Base-by-base conservation (phyloP, 495 filamentous ascomycete genomes). In the Penicillium subrubescens region DNA sequence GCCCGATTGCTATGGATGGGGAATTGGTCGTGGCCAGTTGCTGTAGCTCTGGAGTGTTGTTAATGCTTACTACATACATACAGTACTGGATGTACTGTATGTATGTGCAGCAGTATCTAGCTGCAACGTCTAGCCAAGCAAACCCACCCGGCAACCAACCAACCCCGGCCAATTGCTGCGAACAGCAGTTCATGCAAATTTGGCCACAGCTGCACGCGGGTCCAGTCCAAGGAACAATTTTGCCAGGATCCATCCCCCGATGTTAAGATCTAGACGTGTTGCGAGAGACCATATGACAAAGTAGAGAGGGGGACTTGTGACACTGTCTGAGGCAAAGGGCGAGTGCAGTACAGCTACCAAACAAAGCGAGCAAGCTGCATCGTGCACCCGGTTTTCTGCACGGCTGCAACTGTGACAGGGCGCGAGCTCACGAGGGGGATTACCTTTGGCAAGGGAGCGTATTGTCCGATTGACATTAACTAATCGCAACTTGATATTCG, bases 171-270 rank as follows among this genome's bases (percentile, higher is more conserved):
- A 48, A 23, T 57, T 34, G 52, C 65, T 66, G 67, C 67, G 60
- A 71, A 70, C 70, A 27, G 41, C 54, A 56, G 70, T 72, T 72
- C 70, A 72, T 70, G 70, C 65, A 68, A 21, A 50, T 59, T 65
- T 60, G 60, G 56, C 59, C 48, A 53, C 8, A n/a, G 41, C 19
- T 34, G 41, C 3, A 59, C 17, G 43, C 29, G 29, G 57, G 25
- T 59, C 25, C 25, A 59, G 23, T 23, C 10, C 37, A 41, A 41
- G 37, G 29, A 41, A 1, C 6, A 46, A 27, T 4, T 29, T 21
- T 31, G 29, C 15, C 44, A 33, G 8, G 15, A 52, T 60, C 39
- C 63, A 60, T 41, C 51, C 57, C 43, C 51, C 51, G 23, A 57
- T 25, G 19, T 48, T 61, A n/a, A 57, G 63, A 65, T 65, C 50